Base-by-base conservation (phyloP, 768 basidiomycete species). In the Boletus tomentosulus region DNA sequence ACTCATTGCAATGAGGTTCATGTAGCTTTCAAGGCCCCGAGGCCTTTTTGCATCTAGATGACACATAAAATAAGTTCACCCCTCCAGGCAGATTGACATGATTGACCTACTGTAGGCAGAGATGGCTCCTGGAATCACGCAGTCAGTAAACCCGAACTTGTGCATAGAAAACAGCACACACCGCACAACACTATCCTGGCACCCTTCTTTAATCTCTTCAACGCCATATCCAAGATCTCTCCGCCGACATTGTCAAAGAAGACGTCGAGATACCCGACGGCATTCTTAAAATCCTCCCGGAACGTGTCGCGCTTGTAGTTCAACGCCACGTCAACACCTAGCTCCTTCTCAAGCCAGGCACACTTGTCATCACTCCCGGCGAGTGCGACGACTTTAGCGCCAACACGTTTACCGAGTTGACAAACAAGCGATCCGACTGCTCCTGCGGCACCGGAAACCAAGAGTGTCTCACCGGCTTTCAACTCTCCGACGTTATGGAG, bases 381-480 rank as follows among this genome's bases (percentile, higher is more conserved):
- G 62, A 97, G 89, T 11, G 84, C 96, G 56, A 91, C 84, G 44
- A 98, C 94, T 51, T 80, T 86, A 46, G 89, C 89, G 53, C 87
- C 92, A 11, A 77, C 73, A 28, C 81, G 76, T 68, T 91, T 92
- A 44, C 88, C 92, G 19, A 94, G 76, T 60, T 94, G 92, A 70
- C 92, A 93, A 12, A 77, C 89, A 52, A 91, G 68, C 10, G 84
- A 80, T n/a, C 93, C 92, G 10, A 91, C 89, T 1, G 93, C 85
- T 10, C 94, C 95, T 9, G 96, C 95, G 2, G 95, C 95, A 19
- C 92, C 95, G 1, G 91, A 91, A 11, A 87, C 87, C 24, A 98
- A 79, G 46, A 96, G 80, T 0, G 81, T 89, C 56, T 98, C 93
- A 12, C 93, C 92, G 0, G 84, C 69, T 67, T 95, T 89, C 62